Evolutionary conservation across 2,329 filamentous ascomycete species (phyloP), one percentile per base, ranked within the genome.

Genomic region (Aphanocladium album): DNA sequence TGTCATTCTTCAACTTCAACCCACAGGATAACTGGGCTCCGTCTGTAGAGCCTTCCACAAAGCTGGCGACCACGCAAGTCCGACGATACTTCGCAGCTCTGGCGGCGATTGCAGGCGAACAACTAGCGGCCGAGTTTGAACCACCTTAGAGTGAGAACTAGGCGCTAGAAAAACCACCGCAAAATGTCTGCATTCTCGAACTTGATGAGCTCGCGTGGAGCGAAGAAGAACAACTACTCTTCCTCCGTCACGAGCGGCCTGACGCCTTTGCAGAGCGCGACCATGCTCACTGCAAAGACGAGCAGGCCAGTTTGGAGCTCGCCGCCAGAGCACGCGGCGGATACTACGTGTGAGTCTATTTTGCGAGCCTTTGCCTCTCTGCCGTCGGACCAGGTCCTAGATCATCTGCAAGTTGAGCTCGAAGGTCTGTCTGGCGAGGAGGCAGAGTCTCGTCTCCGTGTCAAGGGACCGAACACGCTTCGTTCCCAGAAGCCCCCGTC

Each of bases 401-500:
- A 64, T n/a, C 64, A 66, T 27, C 53, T 70, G 27, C 62, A 66
- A 37, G 64, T 67, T 23, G 61, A 64, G 19, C 23, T 27, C 8
- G 54, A 67, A 17, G 68, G 68, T 27, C 62, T 70, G n/a, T 63
- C 66, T 3, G 62, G 57, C 17, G 41, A 53, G 9, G 66, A 70
- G 60, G 68, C 66, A 27, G 60, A 59, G 27, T 43, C 49, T 30
- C 68, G 68, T 53, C 63, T 67, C 9, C 60, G 51, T 19, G 59
- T 64, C 58, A 64, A 65, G 51, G 68, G 68, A 33, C 57, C 64
- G 14, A 70, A 70, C 46, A 54, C 67, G 16, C 56, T 70, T 30
- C 64, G 64, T 5, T 68, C 67, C 47, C 67, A 68, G 54, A 64
- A 62, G 49, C 62, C 68, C 2, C 68, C 68, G 1, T 69, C 67